phyloP scores from a whole-genome alignment of 768 basidiomycete species.

The Leccinum ochraceum region DNA sequence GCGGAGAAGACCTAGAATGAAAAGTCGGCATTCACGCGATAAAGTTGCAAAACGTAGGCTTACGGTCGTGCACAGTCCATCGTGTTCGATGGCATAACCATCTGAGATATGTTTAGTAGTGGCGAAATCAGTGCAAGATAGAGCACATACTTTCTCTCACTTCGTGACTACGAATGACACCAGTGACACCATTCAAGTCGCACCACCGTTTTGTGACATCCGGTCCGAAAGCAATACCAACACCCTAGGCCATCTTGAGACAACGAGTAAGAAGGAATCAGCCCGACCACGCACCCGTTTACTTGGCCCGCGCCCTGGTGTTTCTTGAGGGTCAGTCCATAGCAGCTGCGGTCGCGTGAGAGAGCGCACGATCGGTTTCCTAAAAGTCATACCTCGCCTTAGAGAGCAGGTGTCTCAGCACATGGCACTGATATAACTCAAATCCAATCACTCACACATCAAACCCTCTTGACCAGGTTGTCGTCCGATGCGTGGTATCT shows the following conservation, averaged over 20 bases:
- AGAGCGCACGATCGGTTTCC: background rate
- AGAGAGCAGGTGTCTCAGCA: conserved; percentile 11
- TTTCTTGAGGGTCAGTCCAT: conserved; percentile 95
- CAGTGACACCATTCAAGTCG: conserved; percentile 79
- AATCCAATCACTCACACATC: conserved; percentile 69
- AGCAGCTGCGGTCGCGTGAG: conserved; percentile 55
- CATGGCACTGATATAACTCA: conserved; percentile 4
- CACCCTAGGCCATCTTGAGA: conserved; percentile 57
- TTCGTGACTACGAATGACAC: conserved; percentile 94
- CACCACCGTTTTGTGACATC: conserved; percentile 93
- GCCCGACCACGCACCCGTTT: conserved; percentile 70
- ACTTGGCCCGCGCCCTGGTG: conserved; percentile 89
- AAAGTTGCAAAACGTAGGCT: conserved; percentile 16
- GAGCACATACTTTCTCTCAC: conserved; percentile 75
- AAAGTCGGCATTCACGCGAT: conserved; percentile 13
- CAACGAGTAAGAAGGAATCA: conserved; percentile 6
- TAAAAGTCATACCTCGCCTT: conserved; percentile 59
- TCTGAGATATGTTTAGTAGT: conserved; percentile 42
- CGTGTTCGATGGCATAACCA: conserved; percentile 94
- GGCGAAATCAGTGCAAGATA: background rate
- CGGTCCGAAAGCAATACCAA: conserved; percentile 94
- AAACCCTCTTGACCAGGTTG: conserved; percentile 95
- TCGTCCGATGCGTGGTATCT: conserved; percentile 80
- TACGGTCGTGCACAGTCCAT: conserved; percentile 92
- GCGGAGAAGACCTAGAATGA: conserved; percentile 79